Conservation (phyloP, 306 rosid genomes). For the Carpinus fangiana region DNA sequence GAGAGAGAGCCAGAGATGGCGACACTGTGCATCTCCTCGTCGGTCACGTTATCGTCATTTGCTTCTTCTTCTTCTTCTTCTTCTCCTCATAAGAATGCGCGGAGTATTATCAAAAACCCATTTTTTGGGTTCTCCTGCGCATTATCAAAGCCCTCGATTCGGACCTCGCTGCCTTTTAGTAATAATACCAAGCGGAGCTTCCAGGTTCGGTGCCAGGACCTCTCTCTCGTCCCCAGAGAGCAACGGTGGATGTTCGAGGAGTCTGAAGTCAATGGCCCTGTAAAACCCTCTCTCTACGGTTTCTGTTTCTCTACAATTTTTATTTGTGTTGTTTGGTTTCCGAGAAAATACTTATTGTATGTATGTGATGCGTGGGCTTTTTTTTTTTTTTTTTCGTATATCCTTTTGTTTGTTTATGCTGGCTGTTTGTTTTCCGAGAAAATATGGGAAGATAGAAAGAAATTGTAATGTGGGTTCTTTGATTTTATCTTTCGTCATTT, state of each 20-base stretch:
- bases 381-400: neutral
- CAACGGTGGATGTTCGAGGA: constrained; percentile 78
- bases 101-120: constrained; percentile 18
- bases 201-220: constrained; percentile 47
- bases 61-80: constrained; percentile 29
- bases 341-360: neutral
- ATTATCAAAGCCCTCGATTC: constrained; percentile 39
- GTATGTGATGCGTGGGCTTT: neutral
- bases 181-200: constrained; percentile 26
- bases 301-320: neutral
- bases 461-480: neutral
- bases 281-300: constrained; percentile 16
- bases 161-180: constrained; percentile 23
- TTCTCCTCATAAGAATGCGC: neutral
- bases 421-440: constrained; percentile 12
- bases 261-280: constrained; percentile 81
- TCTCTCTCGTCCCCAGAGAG: constrained; percentile 44
- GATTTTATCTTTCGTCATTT: neutral
- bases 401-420: neutral
- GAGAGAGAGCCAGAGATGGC: constrained; percentile 28
- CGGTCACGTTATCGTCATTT: constrained; percentile 36
- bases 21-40: constrained; percentile 39
- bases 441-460: constrained; percentile 2
- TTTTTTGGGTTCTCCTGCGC: constrained; percentile 40
- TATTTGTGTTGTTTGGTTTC: neutral